Evolutionary conservation across 2,329 filamentous ascomycete genomes (phyloP).

Genomic region (Harringtonia lauricola): DNA sequence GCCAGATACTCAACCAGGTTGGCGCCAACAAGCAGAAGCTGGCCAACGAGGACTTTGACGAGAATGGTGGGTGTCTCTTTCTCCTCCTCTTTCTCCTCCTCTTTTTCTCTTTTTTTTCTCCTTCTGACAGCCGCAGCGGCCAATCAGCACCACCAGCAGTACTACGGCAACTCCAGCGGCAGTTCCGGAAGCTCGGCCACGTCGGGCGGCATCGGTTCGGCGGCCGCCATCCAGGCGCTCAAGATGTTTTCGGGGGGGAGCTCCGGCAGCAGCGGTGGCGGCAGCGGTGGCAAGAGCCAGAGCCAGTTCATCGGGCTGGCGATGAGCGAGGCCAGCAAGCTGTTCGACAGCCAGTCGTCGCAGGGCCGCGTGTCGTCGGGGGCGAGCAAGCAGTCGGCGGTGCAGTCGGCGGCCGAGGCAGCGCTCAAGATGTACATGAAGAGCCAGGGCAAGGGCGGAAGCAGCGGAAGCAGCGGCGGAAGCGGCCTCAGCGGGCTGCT

Average conservation of each 20-base stretch:
- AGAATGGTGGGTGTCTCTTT: slow-evolving; percentile 29
- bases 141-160: slow-evolving; percentile 65
- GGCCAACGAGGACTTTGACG: slow-evolving; percentile 34
- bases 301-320: slow-evolving; percentile 75
- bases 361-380: slow-evolving; percentile 41
- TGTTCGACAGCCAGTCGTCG: slow-evolving; percentile 48
- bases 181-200: slow-evolving; percentile 35
- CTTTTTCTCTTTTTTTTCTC: not conserved
- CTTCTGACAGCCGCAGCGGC: slow-evolving; percentile 34
- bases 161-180: slow-evolving; percentile 37
- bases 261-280: slow-evolving; percentile 30
- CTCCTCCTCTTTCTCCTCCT: not conserved
- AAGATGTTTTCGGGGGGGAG: slow-evolving; percentile 55
- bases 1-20: slow-evolving; percentile 33
- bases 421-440: slow-evolving; percentile 89
- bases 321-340: slow-evolving; percentile 77
- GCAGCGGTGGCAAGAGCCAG: slow-evolving; percentile 56
- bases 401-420: slow-evolving; percentile 73
- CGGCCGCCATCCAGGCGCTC: slow-evolving; percentile 71
- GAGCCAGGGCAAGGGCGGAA: slow-evolving; percentile 45
- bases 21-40: slow-evolving; percentile 37
- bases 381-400: slow-evolving; percentile 68
- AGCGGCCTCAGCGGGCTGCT: slow-evolving; percentile 32
- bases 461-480: slow-evolving; percentile 35
- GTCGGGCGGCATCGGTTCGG: slow-evolving; percentile 48